Percentiles rank a stretch among this genome's conserved stretches.
Evolutionary conservation across 495 filamentous ascomycete species (phyloP).

Genomic region (Gamarada debralockiae): DNA sequence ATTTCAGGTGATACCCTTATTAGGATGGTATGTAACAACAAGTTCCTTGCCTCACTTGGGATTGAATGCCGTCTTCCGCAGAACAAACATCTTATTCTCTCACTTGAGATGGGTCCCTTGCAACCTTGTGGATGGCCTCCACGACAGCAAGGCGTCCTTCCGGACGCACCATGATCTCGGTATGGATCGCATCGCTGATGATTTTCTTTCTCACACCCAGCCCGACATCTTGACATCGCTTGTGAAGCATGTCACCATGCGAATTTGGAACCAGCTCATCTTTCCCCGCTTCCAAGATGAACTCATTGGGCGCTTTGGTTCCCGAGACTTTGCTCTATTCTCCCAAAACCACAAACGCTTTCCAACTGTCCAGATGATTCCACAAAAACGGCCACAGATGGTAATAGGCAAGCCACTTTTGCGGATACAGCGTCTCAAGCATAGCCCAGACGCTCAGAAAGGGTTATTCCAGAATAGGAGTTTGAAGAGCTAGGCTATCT

Average conservation of each 20-base stretch:
- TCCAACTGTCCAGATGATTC: slow-evolving; percentile 6
- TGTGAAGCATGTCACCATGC: slow-evolving; percentile 17
- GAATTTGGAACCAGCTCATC: slow-evolving; percentile 21
- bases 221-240: slow-evolving; percentile 9
- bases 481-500: slow-evolving; percentile 31
- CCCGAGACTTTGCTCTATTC: background rate
- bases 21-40: too few species aligned
- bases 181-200: slow-evolving; percentile 15
- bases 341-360: background rate
- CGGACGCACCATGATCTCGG: slow-evolving; percentile 13
- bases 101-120: too few species aligned
- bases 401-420: slow-evolving; percentile 77
- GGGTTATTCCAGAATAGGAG: slow-evolving; percentile 71
- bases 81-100: too few species aligned
- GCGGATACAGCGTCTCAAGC: slow-evolving; percentile 71
- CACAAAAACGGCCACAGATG: slow-evolving; percentile 33
- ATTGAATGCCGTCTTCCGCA: too few species aligned
- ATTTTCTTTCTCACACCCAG: slow-evolving; percentile 12
- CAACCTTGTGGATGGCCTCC: slow-evolving; percentile 7
- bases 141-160: slow-evolving; percentile 13
- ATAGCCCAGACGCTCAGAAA: slow-evolving; percentile 70
- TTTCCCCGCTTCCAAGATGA: slow-evolving; percentile 20
- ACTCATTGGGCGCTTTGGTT: background rate
- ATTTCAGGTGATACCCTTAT: too few species aligned
- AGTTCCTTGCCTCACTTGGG: too few species aligned